Base-by-base conservation (phyloP, 2,329 filamentous ascomycete genomes). In the Fusarium zealandicum region DNA sequence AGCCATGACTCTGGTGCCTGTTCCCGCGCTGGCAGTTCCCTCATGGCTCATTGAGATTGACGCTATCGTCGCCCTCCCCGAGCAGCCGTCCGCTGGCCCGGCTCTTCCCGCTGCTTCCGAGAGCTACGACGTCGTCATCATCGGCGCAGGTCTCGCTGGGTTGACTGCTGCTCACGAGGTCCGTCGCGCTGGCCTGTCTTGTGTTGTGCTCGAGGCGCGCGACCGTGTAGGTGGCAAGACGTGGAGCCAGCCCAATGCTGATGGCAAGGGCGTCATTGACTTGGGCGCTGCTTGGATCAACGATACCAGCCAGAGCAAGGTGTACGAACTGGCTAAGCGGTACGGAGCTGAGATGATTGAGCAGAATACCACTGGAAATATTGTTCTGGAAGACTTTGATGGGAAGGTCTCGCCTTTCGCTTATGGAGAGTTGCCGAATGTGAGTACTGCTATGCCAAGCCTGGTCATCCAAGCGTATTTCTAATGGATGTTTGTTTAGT, bases 171-270 rank as follows among this genome's bases (percentile, higher is more conserved):
- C 75, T 1, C 51, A 65, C 9, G 59, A 68, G 1, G 47, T 79
- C 4, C 55, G 71, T 3, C 42, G 57, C 3, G 70, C 71, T 3
- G 75, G 76, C 0, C 62, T 77, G 9, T 72, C 71, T 0, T 71
- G 70, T 20, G 37, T 78, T 0, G 72, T 83, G 3, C 69, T 83
- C 0, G 81, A 83, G 59, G 79, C 79, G 0, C 70, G 74, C 2
- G 72, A 79, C 32, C 72, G 77, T 0, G 77, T 82, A 1, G 80
- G 81, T 1, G 80, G 81, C 10, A 83, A 83, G 66, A 64, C 58
- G 12, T 27, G 56, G 28, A 54, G 54, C 14, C 33, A 59, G 5
- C 18, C 52, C 6, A 44, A 43, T 2, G 40, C 54, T 6, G 33
- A 37, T 27, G 28, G 51, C 13, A 43, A 44, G 7, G 58, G 58